Percentiles rank a stretch among this genome's conserved stretches.
Conservation (phyloP, 2,329 filamentous ascomycete species). For the Cladosporium austrohemisphaericum region DNA sequence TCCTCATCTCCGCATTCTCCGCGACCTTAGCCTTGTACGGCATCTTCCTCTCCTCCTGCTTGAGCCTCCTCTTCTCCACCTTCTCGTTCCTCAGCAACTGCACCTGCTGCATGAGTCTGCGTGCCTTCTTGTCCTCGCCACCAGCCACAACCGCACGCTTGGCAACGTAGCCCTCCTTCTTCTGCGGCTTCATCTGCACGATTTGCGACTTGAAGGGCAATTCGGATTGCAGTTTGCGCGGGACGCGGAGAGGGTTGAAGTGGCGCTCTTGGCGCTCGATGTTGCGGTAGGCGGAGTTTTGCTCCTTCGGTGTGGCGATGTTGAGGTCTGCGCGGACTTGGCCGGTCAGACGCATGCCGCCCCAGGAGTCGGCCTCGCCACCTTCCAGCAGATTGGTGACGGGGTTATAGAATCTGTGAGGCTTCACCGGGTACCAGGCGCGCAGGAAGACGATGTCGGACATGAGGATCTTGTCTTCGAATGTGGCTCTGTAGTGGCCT, state of each 20-base stretch:
- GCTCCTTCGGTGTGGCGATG: constrained; percentile 71
- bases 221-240: constrained; percentile 72
- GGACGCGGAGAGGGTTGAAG: constrained; percentile 65
- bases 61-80: constrained; percentile 72
- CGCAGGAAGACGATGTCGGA: constrained; percentile 94
- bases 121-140: constrained; percentile 79
- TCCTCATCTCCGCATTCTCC: constrained; percentile 79
- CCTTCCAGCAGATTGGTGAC: constrained; percentile 82
- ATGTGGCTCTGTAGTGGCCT: constrained; percentile 92
- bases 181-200: constrained; percentile 72
- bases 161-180: constrained; percentile 83
- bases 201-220: constrained; percentile 94
- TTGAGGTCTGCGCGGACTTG: constrained; percentile 76
- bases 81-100: constrained; percentile 88
- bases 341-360: constrained; percentile 89
- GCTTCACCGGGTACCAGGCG: constrained; percentile 95
- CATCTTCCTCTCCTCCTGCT: constrained; percentile 82
- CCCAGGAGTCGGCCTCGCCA: constrained; percentile 57
- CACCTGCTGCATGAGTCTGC: constrained; percentile 88
- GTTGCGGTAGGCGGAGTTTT: constrained; percentile 79
- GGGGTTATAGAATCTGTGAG: constrained; percentile 94
- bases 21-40: constrained; percentile 79
- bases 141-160: constrained; percentile 87
- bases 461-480: constrained; percentile 97
- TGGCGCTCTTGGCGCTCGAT: constrained; percentile 50